A percentile compares a stretch with the other conserved stretches of the same genome.
These are phyloP conservation scores for Lactarius deliciosus DNA, from an alignment of 768 basidiomycete species.

Conservation along the genomic window DNA sequence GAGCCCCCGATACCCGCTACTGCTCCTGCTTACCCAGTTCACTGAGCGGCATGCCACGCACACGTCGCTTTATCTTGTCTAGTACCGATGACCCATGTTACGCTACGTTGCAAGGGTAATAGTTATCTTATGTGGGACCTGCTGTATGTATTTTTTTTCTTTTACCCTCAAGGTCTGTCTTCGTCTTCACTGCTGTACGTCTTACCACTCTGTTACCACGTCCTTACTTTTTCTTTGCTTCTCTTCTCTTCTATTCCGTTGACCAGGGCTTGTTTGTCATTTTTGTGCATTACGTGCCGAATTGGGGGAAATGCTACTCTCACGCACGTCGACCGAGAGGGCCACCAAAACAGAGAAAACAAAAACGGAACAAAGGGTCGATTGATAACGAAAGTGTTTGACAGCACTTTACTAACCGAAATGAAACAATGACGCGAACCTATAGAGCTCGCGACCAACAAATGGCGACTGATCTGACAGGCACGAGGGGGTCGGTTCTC, in stretches of 20 bases:
- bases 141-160: conserved; percentile 8
- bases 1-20: conserved; percentile 27
- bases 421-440: too few relatives aligned
- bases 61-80: conserved; percentile 5
- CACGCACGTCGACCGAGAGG: too few relatives aligned
- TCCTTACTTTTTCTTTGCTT: neutral
- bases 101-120: conserved; percentile 10
- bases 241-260: neutral
- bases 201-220: neutral
- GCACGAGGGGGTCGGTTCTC: too few relatives aligned
- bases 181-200: neutral
- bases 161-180: neutral
- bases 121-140: neutral
- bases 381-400: too few relatives aligned
- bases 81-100: neutral
- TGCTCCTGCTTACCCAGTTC: conserved; percentile 42
- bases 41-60: neutral
- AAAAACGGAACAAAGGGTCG: too few relatives aligned
- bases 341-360: too few relatives aligned
- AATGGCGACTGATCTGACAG: too few relatives aligned
- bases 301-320: neutral
- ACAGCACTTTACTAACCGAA: too few relatives aligned
- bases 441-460: too few relatives aligned
- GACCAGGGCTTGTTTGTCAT: neutral
- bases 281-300: neutral